These are phyloP conservation scores for Phyllostachys edulis DNA, from an alignment of 176 grass and related monocot species.

Conservation along the genomic window DNA sequence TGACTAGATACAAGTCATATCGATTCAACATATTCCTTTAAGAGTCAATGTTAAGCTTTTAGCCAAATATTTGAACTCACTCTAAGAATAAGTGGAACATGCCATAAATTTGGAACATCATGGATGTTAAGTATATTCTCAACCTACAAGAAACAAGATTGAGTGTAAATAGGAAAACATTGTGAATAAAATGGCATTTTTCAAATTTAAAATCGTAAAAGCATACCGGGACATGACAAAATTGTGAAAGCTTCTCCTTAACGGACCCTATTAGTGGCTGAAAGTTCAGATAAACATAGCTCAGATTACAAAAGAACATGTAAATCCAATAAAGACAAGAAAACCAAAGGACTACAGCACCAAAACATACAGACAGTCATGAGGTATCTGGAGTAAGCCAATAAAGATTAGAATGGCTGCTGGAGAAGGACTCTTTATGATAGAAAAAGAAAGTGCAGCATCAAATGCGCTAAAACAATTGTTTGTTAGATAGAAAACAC, in stretches of 20 bases:
- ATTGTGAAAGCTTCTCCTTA: constrained; percentile 95
- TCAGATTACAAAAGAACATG: neutral
- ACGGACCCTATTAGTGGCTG: constrained; percentile 81
- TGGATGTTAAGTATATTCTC: constrained; percentile 94
- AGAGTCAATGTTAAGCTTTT: constrained; percentile 19
- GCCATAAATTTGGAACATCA: constrained; percentile 98
- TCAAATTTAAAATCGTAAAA: neutral
- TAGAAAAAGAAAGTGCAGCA: constrained; percentile 13
- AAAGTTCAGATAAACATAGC: constrained; percentile 33
- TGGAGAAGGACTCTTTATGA: constrained; percentile 5
- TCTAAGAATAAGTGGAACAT: constrained; percentile 90
- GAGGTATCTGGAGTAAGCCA: constrained; percentile 1
- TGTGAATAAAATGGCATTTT: constrained; percentile 1
- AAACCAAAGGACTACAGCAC: neutral
- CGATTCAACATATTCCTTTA: neutral
- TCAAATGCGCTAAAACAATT: neutral
- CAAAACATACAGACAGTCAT: neutral
- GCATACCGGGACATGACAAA: constrained; percentile 96
- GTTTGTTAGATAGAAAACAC: neutral
- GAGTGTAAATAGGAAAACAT: constrained; percentile 27
- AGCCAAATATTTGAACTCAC: constrained; percentile 51
- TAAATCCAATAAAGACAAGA: constrained; percentile 35
- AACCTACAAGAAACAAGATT: constrained; percentile 53
- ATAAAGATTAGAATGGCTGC: neutral
- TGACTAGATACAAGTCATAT: neutral